phyloP scores from a whole-genome alignment of 257 asterid species.

The Solanum phureja region DNA sequence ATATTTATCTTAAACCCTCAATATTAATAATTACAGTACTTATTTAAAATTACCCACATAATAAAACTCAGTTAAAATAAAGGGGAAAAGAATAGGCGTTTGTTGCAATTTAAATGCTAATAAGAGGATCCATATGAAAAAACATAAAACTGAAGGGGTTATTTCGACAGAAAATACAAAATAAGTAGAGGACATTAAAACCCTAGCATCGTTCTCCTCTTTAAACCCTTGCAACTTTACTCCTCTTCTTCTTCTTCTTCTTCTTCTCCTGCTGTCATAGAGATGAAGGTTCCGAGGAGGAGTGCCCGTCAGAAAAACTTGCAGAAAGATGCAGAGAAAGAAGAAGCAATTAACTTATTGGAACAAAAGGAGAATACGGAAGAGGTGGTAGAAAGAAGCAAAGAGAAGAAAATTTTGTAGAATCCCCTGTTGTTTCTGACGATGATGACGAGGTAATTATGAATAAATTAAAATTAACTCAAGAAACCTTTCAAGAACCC shows the following conservation, averaged over 20 bases:
- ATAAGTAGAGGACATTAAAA: not conserved
- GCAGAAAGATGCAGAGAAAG: not conserved
- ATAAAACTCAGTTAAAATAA: not conserved
- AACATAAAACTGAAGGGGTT: not conserved
- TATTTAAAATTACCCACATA: not conserved
- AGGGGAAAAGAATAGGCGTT: not conserved
- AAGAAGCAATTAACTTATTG: not conserved
- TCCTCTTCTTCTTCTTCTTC: not conserved
- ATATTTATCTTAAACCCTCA: not conserved
- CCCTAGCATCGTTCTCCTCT: not conserved
- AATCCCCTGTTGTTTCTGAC: conserved; percentile 13
- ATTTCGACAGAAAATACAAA: not conserved
- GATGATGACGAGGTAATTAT: conserved; percentile 2
- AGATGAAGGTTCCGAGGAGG: not conserved
- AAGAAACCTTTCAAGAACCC: not conserved
- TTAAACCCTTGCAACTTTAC: not conserved
- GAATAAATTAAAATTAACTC: not conserved
- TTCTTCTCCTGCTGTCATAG: not conserved
- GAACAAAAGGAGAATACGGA: not conserved
- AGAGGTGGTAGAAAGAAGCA: not conserved
- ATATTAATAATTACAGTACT: not conserved
- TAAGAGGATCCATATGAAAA: not conserved
- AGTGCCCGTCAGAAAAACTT: not conserved
- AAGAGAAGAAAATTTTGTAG: not conserved
- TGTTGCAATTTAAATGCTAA: not conserved